Evolutionary conservation across 202 grass and related monocot species (phyloP).

Genomic region (Tripidium arundinaceum): DNA sequence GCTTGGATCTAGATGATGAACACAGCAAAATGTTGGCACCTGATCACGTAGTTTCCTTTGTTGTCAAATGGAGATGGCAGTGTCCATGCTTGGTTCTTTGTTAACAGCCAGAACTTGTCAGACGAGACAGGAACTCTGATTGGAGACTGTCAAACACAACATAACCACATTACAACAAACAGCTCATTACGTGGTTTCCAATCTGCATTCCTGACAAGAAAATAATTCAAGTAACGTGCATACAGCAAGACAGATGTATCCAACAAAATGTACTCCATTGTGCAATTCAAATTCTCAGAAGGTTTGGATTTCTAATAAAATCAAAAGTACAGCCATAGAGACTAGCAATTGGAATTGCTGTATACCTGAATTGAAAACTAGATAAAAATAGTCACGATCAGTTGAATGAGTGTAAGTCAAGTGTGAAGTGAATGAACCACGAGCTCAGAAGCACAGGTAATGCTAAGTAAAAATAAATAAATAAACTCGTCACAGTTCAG

Average conservation of each 20-base stretch:
- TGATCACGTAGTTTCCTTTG: constrained; percentile 93
- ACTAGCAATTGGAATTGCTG: neutral
- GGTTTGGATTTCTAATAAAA: neutral
- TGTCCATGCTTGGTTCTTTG: constrained; percentile 61
- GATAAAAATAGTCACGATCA: neutral
- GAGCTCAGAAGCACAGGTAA: neutral
- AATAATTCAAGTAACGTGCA: neutral
- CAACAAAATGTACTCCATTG: neutral
- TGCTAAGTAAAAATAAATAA: neutral
- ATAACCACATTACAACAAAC: neutral
- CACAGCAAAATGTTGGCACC: constrained; percentile 31
- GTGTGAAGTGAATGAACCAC: neutral
- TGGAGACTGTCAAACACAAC: constrained; percentile 53
- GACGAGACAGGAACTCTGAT: constrained; percentile 72
- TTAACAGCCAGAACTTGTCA: constrained; percentile 85
- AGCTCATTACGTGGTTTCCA: neutral
- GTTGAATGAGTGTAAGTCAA: neutral
- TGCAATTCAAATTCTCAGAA: neutral
- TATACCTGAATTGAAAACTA: neutral
- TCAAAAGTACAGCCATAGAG: neutral
- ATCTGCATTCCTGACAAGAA: neutral
- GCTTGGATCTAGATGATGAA: neutral
- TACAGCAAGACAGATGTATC: neutral
- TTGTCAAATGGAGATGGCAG: constrained; percentile 89
- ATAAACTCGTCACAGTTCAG: constrained; percentile 6